These are phyloP conservation scores for Ilyonectria robusta DNA, from an alignment of 2,329 filamentous ascomycete genomes.

Conservation along the genomic window DNA sequence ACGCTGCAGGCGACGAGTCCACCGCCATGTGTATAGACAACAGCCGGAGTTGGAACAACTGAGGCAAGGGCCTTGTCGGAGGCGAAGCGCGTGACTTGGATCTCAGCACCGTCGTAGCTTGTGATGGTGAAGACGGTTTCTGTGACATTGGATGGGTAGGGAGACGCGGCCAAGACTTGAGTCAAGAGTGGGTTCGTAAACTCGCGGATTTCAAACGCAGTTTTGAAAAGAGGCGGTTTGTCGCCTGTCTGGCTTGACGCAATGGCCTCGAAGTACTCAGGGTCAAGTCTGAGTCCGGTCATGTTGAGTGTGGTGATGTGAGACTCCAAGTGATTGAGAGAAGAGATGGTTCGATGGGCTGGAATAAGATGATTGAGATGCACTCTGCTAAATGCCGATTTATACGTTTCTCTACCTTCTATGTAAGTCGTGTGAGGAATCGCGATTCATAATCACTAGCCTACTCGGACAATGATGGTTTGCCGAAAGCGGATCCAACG, in stretches of 20 bases:
- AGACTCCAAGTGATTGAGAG: background rate
- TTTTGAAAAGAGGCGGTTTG: constrained; percentile 13
- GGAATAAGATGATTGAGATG: too few relatives aligned
- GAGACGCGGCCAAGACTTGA: constrained; percentile 2
- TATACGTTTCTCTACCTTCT: background rate
- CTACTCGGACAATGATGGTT: background rate
- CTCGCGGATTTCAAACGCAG: constrained; percentile 27
- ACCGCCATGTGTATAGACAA: constrained; percentile 58
- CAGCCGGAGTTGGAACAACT: constrained; percentile 40
- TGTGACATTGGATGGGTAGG: constrained; percentile 18
- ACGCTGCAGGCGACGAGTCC: constrained; percentile 54
- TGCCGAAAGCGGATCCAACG: background rate
- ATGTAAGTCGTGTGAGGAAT: background rate
- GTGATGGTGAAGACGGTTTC: constrained; percentile 30
- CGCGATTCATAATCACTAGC: background rate
- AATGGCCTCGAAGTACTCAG: constrained; percentile 23
- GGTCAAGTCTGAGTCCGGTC: constrained; percentile 20
- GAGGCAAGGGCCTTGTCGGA: constrained; percentile 3
- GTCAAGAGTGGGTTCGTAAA: constrained; percentile 12
- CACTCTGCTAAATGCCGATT: background rate
- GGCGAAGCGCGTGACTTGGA: constrained; percentile 38
- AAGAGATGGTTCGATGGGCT: background rate
- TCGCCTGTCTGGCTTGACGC: background rate
- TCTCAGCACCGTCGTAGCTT: constrained; percentile 33
- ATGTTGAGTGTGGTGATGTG: background rate